These are phyloP conservation scores for Oryza longistaminata DNA, from an alignment of 176 grass and related monocot genomes.

Conservation along the genomic window DNA sequence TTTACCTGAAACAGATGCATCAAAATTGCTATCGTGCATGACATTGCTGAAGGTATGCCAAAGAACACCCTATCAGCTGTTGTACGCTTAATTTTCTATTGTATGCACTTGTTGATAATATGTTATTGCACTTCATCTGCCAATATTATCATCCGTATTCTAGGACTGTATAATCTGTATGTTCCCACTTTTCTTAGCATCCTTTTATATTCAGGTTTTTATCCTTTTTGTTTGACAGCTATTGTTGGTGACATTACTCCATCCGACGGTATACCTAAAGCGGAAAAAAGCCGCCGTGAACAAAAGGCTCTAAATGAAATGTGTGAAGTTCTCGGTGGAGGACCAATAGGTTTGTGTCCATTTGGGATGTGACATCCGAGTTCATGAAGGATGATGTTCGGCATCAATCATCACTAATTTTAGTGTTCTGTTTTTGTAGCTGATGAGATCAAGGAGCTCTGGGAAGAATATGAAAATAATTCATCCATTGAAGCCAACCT, in stretches of 20 bases:
- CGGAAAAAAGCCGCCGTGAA: conserved; percentile 83
- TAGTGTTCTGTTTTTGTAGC: conserved; percentile 52
- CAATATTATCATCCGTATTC: neutral
- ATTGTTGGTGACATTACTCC: conserved; percentile 99
- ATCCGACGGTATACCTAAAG: conserved; percentile 89
- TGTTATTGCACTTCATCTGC: neutral
- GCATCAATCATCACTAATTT: neutral
- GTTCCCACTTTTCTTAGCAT: neutral
- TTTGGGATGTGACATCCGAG: conserved; percentile 17
- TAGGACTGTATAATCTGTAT: neutral
- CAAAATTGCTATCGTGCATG: conserved; percentile 98
- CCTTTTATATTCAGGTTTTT: neutral
- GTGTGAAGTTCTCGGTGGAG: conserved; percentile 89
- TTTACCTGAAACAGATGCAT: conserved; percentile 63
- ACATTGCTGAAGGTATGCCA: conserved; percentile 93
- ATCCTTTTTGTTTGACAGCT: conserved; percentile 48
- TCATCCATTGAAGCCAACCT: conserved; percentile 93
- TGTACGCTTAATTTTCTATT: neutral
- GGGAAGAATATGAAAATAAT: conserved; percentile 95
- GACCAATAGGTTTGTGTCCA: conserved; percentile 55
- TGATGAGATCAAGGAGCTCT: conserved; percentile 85
- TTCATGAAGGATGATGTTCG: neutral
- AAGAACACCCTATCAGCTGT: neutral
- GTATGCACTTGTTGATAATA: neutral
- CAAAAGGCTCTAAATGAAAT: conserved; percentile 83